A percentile compares a stretch with the other conserved stretches of the same genome.
These are phyloP conservation scores for Beauveria sp. DNA, from an alignment of 2,329 filamentous ascomycete species.

Conservation along the genomic window DNA sequence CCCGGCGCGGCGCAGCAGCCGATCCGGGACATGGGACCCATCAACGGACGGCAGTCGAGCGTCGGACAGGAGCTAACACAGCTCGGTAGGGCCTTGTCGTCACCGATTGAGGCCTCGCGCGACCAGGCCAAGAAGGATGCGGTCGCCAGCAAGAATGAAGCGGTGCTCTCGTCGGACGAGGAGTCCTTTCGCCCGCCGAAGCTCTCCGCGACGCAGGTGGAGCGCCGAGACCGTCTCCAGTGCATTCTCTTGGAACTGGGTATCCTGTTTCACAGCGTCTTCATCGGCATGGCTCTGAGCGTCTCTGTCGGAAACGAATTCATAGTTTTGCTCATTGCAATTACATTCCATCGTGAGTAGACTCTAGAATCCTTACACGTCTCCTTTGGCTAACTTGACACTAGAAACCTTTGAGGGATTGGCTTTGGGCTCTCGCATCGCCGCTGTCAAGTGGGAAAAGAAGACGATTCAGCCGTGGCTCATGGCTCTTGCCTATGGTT, in stretches of 20 bases:
- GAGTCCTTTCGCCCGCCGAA: slow-evolving; percentile 17
- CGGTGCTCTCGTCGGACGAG: neutral
- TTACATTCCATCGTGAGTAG: slow-evolving; percentile 59
- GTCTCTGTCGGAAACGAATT: slow-evolving; percentile 71
- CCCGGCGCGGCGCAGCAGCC: slow-evolving; percentile 16
- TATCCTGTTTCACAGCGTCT: slow-evolving; percentile 57
- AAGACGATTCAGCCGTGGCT: slow-evolving; percentile 43
- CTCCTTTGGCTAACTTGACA: slow-evolving; percentile 5
- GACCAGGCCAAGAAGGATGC: slow-evolving; percentile 11
- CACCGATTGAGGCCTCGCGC: slow-evolving; percentile 13
- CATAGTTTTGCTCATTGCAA: slow-evolving; percentile 69
- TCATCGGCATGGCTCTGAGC: slow-evolving; percentile 77
- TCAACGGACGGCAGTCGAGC: slow-evolving; percentile 26
- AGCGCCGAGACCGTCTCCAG: slow-evolving; percentile 62
- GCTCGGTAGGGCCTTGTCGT: slow-evolving; percentile 18
- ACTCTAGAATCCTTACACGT: too few species aligned
- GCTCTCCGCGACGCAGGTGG: slow-evolving; percentile 44
- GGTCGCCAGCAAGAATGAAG: slow-evolving; percentile 10
- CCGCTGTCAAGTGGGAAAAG: slow-evolving; percentile 39
- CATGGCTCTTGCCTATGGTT: slow-evolving; percentile 51
- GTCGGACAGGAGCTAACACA: slow-evolving; percentile 26
- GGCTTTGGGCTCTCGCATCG: slow-evolving; percentile 57
- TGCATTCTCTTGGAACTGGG: slow-evolving; percentile 72
- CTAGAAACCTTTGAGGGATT: slow-evolving; percentile 46
- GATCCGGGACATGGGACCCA: slow-evolving; percentile 25